Percentiles rank a stretch among this genome's conserved stretches.
These are phyloP conservation scores for Parsonsia alboflavescens DNA, from an alignment of 257 asterid species.

Conservation along the genomic window DNA sequence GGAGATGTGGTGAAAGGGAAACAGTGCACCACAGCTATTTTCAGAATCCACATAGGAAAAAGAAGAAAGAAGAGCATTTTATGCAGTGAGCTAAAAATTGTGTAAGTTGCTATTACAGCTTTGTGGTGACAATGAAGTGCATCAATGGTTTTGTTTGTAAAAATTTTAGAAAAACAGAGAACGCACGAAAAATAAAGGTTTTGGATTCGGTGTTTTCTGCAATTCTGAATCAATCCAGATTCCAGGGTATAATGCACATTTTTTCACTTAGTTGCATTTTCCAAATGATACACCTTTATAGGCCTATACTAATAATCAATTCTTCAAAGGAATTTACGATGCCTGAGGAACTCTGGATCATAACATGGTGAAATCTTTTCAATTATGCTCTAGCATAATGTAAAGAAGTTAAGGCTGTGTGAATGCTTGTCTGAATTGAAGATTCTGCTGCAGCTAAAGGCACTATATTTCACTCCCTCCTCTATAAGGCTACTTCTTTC, in stretches of 20 bases:
- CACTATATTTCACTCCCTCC: neutral
- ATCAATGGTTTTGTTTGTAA: neutral
- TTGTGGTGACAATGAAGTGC: neutral
- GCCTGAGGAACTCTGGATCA: neutral
- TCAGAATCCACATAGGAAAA: neutral
- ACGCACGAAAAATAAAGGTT: neutral
- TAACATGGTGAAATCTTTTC: neutral
- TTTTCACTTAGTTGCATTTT: neutral
- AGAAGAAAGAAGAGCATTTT: neutral
- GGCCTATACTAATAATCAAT: neutral
- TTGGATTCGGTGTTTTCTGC: neutral
- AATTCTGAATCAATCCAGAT: neutral
- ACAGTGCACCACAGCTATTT: neutral
- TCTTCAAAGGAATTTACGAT: neutral
- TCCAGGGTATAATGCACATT: neutral
- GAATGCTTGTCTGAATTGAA: neutral
- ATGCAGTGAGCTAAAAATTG: neutral
- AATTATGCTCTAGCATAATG: neutral
- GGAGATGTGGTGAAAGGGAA: neutral
- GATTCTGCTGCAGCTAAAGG: neutral
- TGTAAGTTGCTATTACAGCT: neutral
- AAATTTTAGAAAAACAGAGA: neutral
- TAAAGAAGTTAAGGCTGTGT: neutral
- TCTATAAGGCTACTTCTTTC: neutral
- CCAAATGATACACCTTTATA: neutral